Base-by-base conservation (phyloP, 2,329 filamentous ascomycete species). In the Macroventuria anomochaeta region DNA sequence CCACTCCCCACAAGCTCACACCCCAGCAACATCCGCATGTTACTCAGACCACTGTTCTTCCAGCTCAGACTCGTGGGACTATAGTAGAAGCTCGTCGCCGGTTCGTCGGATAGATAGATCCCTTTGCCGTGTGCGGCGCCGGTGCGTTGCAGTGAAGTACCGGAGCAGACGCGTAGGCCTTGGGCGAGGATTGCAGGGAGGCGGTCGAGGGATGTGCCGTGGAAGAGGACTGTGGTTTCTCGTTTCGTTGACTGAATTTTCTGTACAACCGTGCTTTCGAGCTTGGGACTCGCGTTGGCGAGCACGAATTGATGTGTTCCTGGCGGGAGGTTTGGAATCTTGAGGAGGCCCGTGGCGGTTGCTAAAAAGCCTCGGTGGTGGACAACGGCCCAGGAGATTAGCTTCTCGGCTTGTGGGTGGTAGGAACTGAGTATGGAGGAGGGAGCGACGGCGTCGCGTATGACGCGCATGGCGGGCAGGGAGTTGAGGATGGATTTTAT, bases 251-350 rank as follows among this genome's bases (percentile, higher is more conserved):
- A 8, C 7, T 58, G 46, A 0, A 67, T 18, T 12, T 49, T 65
- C 5, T 53, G 26, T 1, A 60, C 39, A 36, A 68, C 73, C 0
- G 32, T 29, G 11, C 15, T 47, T 57, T 74, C 71, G 3, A 69
- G 55, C 23, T 37, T 53, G 2, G 71, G 69, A 40, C 47, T 59
- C 1, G 64, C 65, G 46, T 66, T 72, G 3, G 68, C 64, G 2
- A 74, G 61, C 7, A 74, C 43, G 39, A 73, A 74, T 49, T 74
- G 71, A 46, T 69, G 69, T 1, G 65, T 64, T 10, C 69, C 67
- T 5, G 40, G 34, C 0, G 69, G 62, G 17, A 74, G 42, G 4
- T 62, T 63, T 2, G 69, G 70, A 12, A 74, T 67, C 20, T 60
- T 63, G 37, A 64, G 57, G 1, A 60, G 40, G 1, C 67, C 67